phyloP scores from a whole-genome alignment of 2,329 filamentous ascomycete genomes.

The Volutella citrinella region DNA sequence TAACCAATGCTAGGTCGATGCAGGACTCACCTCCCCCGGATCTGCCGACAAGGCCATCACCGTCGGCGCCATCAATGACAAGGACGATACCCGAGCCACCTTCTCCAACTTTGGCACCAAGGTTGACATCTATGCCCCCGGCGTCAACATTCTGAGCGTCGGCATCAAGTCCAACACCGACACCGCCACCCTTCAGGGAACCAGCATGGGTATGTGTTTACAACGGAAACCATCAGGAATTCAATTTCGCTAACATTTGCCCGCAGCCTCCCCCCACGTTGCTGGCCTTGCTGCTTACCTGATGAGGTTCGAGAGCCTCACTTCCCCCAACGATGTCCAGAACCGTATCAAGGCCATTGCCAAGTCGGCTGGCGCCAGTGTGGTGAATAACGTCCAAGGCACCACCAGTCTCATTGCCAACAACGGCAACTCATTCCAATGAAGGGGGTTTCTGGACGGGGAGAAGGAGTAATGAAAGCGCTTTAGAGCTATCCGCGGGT shows the following conservation, averaged over 20 bases:
- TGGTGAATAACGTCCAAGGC: slow-evolving; percentile 37
- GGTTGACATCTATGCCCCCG: slow-evolving; percentile 56
- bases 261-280: slow-evolving; percentile 60
- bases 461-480: background rate
- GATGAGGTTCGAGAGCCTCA: slow-evolving; percentile 53
- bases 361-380: slow-evolving; percentile 40
- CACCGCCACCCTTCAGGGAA: slow-evolving; percentile 47
- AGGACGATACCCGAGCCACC: slow-evolving; percentile 43
- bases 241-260: no score
- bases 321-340: slow-evolving; percentile 33
- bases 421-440: slow-evolving; percentile 43
- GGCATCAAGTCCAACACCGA: slow-evolving; percentile 48
- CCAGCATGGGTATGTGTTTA: slow-evolving; percentile 51
- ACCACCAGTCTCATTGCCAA: slow-evolving; percentile 56
- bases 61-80: slow-evolving; percentile 56
- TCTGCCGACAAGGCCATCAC: slow-evolving; percentile 56
- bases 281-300: slow-evolving; percentile 67
- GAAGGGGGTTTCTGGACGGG: slow-evolving; percentile 7
- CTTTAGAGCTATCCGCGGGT: no score
- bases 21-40: slow-evolving; percentile 49
- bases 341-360: slow-evolving; percentile 54
- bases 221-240: no score
- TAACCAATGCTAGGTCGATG: slow-evolving; percentile 48
- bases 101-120: slow-evolving; percentile 58
- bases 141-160: slow-evolving; percentile 51